Percentiles rank a stretch among this genome's conserved stretches.
Evolutionary conservation across 2,329 filamentous ascomycete species (phyloP).

Genomic region (Teratosphaeria pseudoeucalypti): DNA sequence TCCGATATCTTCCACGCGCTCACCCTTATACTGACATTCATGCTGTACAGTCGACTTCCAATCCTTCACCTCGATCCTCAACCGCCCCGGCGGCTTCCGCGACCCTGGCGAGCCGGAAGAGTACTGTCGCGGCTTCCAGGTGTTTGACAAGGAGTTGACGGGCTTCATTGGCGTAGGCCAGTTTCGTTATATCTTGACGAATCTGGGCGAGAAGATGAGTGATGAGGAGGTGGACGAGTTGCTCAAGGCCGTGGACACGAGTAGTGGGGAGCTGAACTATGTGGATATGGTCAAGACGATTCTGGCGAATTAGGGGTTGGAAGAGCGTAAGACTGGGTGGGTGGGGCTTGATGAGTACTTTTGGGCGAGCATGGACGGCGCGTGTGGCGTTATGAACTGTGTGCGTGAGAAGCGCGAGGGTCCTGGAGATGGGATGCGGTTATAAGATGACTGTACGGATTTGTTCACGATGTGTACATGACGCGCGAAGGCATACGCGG

Average conservation of each 20-base stretch:
- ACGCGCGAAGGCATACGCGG: not conserved
- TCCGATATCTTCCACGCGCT: not conserved
- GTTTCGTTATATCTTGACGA: constrained; percentile 93
- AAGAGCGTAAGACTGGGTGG: no score
- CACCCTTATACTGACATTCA: not conserved
- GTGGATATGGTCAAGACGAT: constrained; percentile 46
- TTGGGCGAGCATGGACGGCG: not conserved
- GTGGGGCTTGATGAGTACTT: not conserved
- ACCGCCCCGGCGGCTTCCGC: constrained; percentile 95
- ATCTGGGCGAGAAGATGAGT: constrained; percentile 97
- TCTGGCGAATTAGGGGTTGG: constrained; percentile 23
- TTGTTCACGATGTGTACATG: not conserved
- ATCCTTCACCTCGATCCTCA: constrained; percentile 90
- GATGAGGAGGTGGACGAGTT: constrained; percentile 98
- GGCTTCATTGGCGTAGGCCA: constrained; percentile 97
- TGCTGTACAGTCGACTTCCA: constrained; percentile 77
- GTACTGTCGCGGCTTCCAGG: constrained; percentile 97
- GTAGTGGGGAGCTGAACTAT: constrained; percentile 95
- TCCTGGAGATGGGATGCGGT: not conserved
- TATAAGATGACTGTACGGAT: no score
- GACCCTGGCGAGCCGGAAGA: constrained; percentile 96
- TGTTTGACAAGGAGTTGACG: constrained; percentile 98
- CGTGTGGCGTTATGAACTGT: not conserved
- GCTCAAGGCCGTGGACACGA: constrained; percentile 94
- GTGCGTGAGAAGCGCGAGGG: not conserved